phyloP scores from a whole-genome alignment of 140 eudicot genomes.

The Oenanthe javanica region DNA sequence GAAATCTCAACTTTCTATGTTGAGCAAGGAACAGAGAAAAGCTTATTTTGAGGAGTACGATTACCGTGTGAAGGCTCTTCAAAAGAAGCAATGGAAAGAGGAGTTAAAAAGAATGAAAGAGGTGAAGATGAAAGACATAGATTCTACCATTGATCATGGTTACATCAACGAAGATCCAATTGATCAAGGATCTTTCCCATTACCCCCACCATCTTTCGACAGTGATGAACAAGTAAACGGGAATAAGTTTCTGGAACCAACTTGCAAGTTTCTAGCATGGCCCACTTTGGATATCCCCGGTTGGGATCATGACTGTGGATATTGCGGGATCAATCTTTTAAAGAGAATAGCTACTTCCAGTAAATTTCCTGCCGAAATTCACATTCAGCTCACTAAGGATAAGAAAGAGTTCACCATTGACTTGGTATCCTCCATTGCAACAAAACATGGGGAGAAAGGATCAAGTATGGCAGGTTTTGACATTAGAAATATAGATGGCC shows the following conservation, averaged over 20 bases:
- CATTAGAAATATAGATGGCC: conserved; percentile 71
- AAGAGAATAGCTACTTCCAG: conserved; percentile 52
- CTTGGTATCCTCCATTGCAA: conserved; percentile 68
- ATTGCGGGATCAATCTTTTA: conserved; percentile 81
- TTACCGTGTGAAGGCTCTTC: conserved; percentile 85
- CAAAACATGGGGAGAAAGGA: conserved; percentile 63
- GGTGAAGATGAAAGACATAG: conserved; percentile 54
- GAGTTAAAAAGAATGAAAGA: conserved; percentile 75
- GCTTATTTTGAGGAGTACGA: conserved; percentile 93
- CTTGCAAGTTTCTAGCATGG: conserved; percentile 70
- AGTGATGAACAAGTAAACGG: conserved; percentile 67
- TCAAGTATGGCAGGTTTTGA: conserved; percentile 89
- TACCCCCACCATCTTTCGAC: conserved; percentile 86
- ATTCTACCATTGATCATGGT: conserved; percentile 18
- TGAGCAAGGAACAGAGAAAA: conserved; percentile 65
- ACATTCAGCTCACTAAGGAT: conserved; percentile 70
- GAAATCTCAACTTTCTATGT: conserved; percentile 61
- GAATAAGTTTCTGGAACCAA: conserved; percentile 84
- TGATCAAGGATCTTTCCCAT: conserved; percentile 62
- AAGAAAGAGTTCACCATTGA: conserved; percentile 79
- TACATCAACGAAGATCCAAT: conserved; percentile 50
- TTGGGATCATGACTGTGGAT: conserved; percentile 98
- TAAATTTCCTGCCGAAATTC: conserved; percentile 51
- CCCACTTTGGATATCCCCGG: conserved; percentile 82
- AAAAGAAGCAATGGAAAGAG: conserved; percentile 92